Conservation (phyloP, 2,329 filamentous ascomycete genomes). For the Aureobasidium mangrovei region DNA sequence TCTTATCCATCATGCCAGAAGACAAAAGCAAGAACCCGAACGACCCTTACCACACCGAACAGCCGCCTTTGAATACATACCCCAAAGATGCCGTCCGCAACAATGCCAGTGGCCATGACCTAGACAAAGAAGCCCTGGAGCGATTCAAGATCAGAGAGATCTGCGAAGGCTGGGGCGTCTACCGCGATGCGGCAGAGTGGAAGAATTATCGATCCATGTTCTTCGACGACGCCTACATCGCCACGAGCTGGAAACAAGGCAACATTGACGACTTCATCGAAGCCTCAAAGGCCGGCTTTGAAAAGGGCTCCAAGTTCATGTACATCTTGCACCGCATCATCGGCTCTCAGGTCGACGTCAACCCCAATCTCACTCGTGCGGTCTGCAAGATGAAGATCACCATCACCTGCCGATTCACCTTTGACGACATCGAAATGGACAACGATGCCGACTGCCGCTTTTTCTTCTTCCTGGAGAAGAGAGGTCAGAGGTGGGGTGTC, state of each 20-base stretch:
- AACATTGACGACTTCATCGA: slow-evolving; percentile 15
- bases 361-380: slow-evolving; percentile 11
- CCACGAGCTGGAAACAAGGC: slow-evolving; percentile 14
- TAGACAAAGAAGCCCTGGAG: slow-evolving; percentile 8
- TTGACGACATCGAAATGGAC: slow-evolving; percentile 18
- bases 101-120: slow-evolving; percentile 6
- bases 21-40: slow-evolving; percentile 5
- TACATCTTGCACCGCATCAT: slow-evolving; percentile 18
- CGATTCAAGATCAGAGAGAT: slow-evolving; percentile 10
- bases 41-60: slow-evolving; percentile 6
- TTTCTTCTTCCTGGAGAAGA: slow-evolving; percentile 18
- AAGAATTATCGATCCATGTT: slow-evolving; percentile 14
- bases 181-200: slow-evolving; percentile 14
- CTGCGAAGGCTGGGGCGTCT: slow-evolving; percentile 12
- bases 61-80: slow-evolving; percentile 5
- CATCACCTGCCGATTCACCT: slow-evolving; percentile 18
- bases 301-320: slow-evolving; percentile 13
- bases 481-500: slow-evolving; percentile 15
- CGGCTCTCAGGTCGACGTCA: slow-evolving; percentile 16
- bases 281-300: slow-evolving; percentile 14
- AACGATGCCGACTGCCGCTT: slow-evolving; percentile 16
- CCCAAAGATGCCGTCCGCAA: slow-evolving; percentile 8
- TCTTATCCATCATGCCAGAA: slow-evolving; percentile 1
- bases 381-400: slow-evolving; percentile 19
- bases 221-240: slow-evolving; percentile 14